phyloP scores from a whole-genome alignment of 169 alveolate species.

The Plasmodium gonderi region DNA sequence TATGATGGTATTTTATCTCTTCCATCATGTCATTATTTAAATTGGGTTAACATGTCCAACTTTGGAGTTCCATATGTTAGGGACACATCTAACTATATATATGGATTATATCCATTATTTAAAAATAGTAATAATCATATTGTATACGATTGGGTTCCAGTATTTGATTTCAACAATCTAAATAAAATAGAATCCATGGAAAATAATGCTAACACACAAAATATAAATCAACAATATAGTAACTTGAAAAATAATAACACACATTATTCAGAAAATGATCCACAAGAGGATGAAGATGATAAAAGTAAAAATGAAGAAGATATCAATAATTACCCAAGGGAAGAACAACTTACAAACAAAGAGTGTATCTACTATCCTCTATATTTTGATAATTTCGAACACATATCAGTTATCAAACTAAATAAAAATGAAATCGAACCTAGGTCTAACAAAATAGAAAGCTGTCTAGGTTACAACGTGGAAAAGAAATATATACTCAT shows the following conservation, averaged over 20 bases:
- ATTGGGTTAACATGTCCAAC: conserved; percentile 72
- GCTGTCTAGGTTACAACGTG: conserved; percentile 75
- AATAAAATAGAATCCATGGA: background rate
- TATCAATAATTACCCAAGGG: background rate
- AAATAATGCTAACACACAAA: background rate
- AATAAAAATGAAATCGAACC: conserved; percentile 70
- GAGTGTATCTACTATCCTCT: conserved; percentile 50
- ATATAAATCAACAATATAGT: background rate
- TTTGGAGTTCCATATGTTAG: conserved; percentile 69
- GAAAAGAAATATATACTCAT: conserved; percentile 63
- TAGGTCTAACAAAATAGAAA: conserved; percentile 70
- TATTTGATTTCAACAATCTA: conserved; percentile 47
- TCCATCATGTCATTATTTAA: conserved; percentile 63
- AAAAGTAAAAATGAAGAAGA: background rate
- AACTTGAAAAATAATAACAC: background rate
- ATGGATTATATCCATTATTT: conserved; percentile 70
- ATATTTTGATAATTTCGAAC: conserved; percentile 69
- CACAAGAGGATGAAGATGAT: background rate
- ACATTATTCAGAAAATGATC: background rate
- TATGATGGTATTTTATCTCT: conserved; percentile 70
- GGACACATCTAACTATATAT: conserved; percentile 69
- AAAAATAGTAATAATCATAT: conserved; percentile 41
- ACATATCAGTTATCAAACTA: conserved; percentile 72
- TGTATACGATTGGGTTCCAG: conserved; percentile 75
- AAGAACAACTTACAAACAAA: background rate